Evolutionary conservation across 2,329 filamentous ascomycete genomes (phyloP), one percentile per base, ranked within the genome.

Genomic region (Dactylellina leptospora): DNA sequence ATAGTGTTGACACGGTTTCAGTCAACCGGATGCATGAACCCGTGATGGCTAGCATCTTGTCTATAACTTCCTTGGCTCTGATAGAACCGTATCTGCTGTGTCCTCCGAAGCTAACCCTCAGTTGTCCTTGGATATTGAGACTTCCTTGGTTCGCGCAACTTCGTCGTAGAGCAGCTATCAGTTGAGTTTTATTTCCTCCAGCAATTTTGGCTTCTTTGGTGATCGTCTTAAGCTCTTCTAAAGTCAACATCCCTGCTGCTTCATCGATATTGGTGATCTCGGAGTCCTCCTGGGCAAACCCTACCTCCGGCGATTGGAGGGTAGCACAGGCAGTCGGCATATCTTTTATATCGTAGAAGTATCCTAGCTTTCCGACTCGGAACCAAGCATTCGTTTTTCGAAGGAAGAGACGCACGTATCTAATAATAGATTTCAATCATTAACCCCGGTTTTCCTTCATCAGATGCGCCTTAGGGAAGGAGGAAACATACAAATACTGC

Each of bases 311-410:
- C 36, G 79, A 78, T 76, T 95, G 90, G 3, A 97, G 82, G 47
- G 83, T 84, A 10, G 82, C 79, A 2, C 92, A 87, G 0, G 91
- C 90, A 11, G 81, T 78, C 11, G 87, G 82, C 38, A 93, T 82
- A 78, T 97, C 86, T 45, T 88, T 85, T 72, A 99, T 90, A 78
- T 97, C 93, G 74, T 87, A 86, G 77, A 93, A 86, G 77, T 97
- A 97, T 1, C 87, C 87, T 23, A 99, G 81, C 20, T 87, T 86
- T 76, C 85, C 87, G 74, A 92, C 85, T 8, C 95, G 88, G 82
- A 97, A 92, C 95, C 95, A 99, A 1, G 88, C 88, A 20, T 90
- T 90, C 0, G 91, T 92, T 79, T 99, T 99, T 48, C 95, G 88
- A 2, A 99, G 83, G 78, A 99, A 99, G 1, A 99, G 82, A 20